Evolutionary conservation across 192 early-diverging fungal genomes (phyloP), one percentile per base, ranked within the genome.

Genomic region (Irineochytrium annulatum): DNA sequence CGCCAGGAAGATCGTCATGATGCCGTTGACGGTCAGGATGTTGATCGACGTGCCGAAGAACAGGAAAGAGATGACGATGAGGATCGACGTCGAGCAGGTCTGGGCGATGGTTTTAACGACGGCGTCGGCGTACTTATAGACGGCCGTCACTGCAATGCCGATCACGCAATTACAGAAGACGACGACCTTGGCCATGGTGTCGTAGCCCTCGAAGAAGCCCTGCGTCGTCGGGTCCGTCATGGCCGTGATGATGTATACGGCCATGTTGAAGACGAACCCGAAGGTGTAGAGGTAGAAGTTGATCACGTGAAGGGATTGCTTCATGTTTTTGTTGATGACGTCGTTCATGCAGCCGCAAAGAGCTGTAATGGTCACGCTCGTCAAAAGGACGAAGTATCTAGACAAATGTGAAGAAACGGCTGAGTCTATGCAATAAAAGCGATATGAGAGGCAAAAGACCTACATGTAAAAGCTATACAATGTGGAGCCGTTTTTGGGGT

Each of bases 111-210:
- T 37, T 30, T 63, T 63, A 16, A 63, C 39, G 32, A 63, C 34
- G 24, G 61, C 61, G 26, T 63, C 61, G 34, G 53, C 61, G 37
- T 63, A 63, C 59, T 61, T 63, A 28, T 63, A 63, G 8, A 63
- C 61, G 27, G 61, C 52, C 11, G 61, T 63, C 8, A 63, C 58
- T 6, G 34, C 52, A 14, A 63, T 17, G 3, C 61, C 61, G 2
- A 63, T 63, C 4, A 63, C 3, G 41, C 53, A 59, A 34, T 63
- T 63, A 34, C 2, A 32, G 17, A 63, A n/a, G 17, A 63, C 17
- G 11, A 63, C 54, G 31, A 35, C 17, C 13, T 59, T 14, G 0
- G 33, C 61, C 26, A 24, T 33, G 6, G 26, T 33, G 24, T 34
- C 24, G 53, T 57, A 63, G 4, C 61, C 61, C 22, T 63, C 61